phyloP scores from a whole-genome alignment of 768 basidiomycete species.

The Russula emetica region DNA sequence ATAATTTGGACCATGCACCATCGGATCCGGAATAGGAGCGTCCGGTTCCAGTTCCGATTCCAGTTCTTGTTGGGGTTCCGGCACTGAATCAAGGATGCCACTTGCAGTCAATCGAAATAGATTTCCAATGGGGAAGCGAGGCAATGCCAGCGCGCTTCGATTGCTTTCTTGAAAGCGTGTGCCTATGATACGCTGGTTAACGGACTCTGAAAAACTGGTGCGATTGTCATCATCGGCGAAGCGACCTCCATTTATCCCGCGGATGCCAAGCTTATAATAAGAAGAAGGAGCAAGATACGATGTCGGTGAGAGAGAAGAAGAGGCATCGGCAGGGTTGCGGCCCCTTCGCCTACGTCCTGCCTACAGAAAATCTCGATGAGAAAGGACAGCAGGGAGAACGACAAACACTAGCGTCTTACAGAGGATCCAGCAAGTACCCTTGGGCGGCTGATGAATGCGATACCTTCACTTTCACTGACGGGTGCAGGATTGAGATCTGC shows the following conservation, averaged over 20 bases:
- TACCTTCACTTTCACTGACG: constrained; percentile 36
- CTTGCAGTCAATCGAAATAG: constrained; percentile 48
- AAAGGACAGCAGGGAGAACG: background rate
- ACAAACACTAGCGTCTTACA: constrained; percentile 27
- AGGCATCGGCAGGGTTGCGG: constrained; percentile 57
- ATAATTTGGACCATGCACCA: constrained; percentile 55
- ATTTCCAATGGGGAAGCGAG: constrained; percentile 58
- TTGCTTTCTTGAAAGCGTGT: constrained; percentile 72
- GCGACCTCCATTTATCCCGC: constrained; percentile 56
- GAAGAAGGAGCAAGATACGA: constrained; percentile 77
- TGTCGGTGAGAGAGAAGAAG: constrained; percentile 67
- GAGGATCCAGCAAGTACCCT: constrained; percentile 43
- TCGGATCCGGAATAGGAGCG: constrained; percentile 48
- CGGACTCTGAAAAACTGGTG: constrained; percentile 50
- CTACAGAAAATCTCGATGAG: constrained; percentile 25
- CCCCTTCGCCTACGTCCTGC: constrained; percentile 44
- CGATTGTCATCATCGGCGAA: constrained; percentile 45
- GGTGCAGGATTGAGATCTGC: constrained; percentile 46
- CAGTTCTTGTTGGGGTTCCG: constrained; percentile 17
- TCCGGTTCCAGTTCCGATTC: constrained; percentile 26
- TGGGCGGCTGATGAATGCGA: constrained; percentile 66
- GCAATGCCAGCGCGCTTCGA: constrained; percentile 52
- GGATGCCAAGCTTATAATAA: constrained; percentile 70
- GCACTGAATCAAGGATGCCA: constrained; percentile 43
- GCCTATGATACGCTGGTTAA: constrained; percentile 59